Evolutionary conservation across 768 basidiomycete species (phyloP).

Genomic region (Panaeolus cyanescens): DNA sequence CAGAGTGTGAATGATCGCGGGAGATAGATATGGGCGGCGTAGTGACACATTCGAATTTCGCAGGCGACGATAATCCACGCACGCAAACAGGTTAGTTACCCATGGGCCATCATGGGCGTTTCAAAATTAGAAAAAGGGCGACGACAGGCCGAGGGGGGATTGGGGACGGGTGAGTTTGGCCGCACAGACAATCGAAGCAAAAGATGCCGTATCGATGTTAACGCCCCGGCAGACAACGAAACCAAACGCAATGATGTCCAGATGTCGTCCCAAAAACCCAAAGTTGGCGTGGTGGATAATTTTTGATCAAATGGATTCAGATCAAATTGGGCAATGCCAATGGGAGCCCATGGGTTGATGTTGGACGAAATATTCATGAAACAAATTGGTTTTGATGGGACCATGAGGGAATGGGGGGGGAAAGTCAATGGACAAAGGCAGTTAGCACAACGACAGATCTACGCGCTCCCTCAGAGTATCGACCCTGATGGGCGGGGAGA

Average conservation of each 20-base stretch:
- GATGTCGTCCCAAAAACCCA: too few relatives aligned
- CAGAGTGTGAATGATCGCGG: neutral
- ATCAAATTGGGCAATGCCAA: slow-evolving; percentile 3
- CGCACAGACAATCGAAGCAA: slow-evolving; percentile 3
- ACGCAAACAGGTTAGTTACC: slow-evolving; percentile 12
- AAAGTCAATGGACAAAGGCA: neutral
- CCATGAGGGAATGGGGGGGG: neutral
- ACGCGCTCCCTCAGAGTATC: neutral
- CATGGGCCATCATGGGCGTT: slow-evolving; percentile 6
- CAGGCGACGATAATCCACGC: slow-evolving; percentile 11
- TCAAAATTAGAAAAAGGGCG: neutral
- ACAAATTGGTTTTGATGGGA: neutral
- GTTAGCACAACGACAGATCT: neutral
- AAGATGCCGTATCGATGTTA: neutral
- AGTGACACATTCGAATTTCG: neutral
- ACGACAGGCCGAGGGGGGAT: too few relatives aligned
- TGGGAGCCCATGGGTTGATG: neutral
- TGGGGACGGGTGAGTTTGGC: neutral
- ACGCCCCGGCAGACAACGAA: neutral
- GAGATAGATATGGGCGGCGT: neutral
- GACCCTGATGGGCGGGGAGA: neutral
- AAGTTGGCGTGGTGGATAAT: too few relatives aligned
- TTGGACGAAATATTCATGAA: neutral
- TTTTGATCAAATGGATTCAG: too few relatives aligned
- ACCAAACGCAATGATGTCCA: neutral